Evolutionary conservation across 441 rosid genomes (phyloP).

Genomic region (Raphanus hybrid): DNA sequence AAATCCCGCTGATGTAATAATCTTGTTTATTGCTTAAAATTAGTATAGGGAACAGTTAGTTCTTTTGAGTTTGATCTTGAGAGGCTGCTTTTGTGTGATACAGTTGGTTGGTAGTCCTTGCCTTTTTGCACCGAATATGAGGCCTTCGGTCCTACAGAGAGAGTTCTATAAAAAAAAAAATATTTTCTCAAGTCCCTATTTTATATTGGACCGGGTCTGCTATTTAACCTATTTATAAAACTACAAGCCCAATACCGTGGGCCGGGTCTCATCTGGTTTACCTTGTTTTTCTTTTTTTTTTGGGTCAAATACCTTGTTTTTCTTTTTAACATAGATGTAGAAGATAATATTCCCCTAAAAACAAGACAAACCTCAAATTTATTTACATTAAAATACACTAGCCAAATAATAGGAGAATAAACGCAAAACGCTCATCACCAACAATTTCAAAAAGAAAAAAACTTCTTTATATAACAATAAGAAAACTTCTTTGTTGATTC

Average conservation of each 20-base stretch:
- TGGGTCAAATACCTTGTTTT: too few species aligned
- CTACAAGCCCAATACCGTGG: too few species aligned
- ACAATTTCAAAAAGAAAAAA: slow-evolving; percentile 4
- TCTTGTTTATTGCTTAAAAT: slow-evolving; percentile 12
- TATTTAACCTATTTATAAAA: too few species aligned
- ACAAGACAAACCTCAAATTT: slow-evolving; percentile 31
- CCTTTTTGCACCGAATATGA: too few species aligned
- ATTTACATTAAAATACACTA: not conserved
- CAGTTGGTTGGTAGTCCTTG: too few species aligned
- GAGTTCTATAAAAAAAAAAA: not conserved
- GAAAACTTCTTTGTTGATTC: slow-evolving; percentile 6
- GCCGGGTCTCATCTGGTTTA: too few species aligned
- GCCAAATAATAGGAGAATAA: slow-evolving; percentile 5
- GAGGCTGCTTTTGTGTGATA: slow-evolving; percentile 17
- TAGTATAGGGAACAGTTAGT: slow-evolving; percentile 9
- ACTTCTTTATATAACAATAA: not conserved
- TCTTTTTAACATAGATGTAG: too few species aligned
- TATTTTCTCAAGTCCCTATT: too few species aligned
- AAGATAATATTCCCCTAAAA: slow-evolving; percentile 18
- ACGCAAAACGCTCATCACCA: slow-evolving; percentile 34
- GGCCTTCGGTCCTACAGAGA: not conserved
- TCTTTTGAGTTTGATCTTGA: not conserved
- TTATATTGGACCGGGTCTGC: not conserved
- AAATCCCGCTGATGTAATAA: not conserved
- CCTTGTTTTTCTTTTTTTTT: too few species aligned